A percentile compares a stretch with the other conserved stretches of the same genome.
phyloP scores from a whole-genome alignment of 345 rosid species.

The Rhizophora mangle region DNA sequence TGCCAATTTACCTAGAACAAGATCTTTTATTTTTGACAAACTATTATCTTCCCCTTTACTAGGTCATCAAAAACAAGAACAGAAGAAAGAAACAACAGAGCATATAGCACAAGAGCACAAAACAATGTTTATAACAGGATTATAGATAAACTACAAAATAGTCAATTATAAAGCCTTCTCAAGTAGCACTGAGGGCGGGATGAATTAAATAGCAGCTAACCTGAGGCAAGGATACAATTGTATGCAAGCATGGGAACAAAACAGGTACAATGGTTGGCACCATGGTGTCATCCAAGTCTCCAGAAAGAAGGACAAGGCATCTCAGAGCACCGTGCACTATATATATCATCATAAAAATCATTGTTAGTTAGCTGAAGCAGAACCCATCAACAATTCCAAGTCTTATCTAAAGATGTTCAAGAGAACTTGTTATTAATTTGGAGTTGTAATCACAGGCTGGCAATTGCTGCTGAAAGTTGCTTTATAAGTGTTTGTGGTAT shows the following conservation, averaged over 20 bases:
- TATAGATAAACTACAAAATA: background rate
- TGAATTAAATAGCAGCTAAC: conserved; percentile 36
- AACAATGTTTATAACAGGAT: background rate
- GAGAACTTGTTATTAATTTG: no score
- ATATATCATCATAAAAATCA: conserved; percentile 20
- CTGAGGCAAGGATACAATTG: conserved; percentile 76
- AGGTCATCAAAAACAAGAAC: background rate
- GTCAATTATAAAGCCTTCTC: background rate
- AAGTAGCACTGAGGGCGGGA: conserved; percentile 3
- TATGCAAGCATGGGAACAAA: conserved; percentile 76
- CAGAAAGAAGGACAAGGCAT: conserved; percentile 81
- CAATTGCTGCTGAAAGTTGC: background rate
- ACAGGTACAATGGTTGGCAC: conserved; percentile 72
- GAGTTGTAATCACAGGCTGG: no score
- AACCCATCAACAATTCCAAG: background rate
- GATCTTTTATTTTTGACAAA: background rate
- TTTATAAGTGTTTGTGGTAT: background rate
- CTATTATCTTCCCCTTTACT: no score
- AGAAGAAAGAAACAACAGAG: background rate
- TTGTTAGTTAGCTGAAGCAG: conserved; percentile 14
- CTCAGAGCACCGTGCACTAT: conserved; percentile 84
- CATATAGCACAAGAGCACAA: background rate
- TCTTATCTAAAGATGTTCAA: background rate
- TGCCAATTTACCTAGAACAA: background rate
- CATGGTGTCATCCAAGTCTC: conserved; percentile 75